These are phyloP conservation scores for Vachellia collinsii DNA, from an alignment of 306 rosid species.

Conservation along the genomic window DNA sequence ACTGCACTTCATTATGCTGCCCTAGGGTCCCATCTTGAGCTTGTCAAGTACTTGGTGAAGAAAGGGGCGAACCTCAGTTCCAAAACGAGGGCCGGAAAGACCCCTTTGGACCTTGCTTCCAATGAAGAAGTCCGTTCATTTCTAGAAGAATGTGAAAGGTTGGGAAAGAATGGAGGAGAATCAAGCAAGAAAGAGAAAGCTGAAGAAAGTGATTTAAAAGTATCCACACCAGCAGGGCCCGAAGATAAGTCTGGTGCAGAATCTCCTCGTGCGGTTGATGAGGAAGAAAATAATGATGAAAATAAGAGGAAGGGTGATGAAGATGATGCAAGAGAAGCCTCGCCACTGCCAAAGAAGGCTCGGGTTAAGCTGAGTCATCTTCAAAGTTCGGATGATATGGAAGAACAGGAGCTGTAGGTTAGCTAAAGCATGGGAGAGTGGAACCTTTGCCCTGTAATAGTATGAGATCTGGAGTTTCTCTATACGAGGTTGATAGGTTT, in stretches of 20 bases:
- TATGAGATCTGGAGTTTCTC: conserved; percentile 19
- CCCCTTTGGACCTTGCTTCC: conserved; percentile 73
- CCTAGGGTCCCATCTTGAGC: conserved; percentile 80
- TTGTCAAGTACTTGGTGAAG: conserved; percentile 79
- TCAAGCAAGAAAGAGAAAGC: conserved; percentile 43
- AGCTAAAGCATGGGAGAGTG: conserved; percentile 25
- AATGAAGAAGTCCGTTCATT: conserved; percentile 65
- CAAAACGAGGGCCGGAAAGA: conserved; percentile 81
- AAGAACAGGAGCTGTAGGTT: conserved; percentile 51
- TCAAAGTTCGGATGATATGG: conserved; percentile 62
- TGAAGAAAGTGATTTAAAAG: conserved; percentile 51
- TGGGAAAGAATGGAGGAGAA: conserved; percentile 48
- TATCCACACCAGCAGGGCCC: conserved; percentile 39
- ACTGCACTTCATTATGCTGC: conserved; percentile 78
- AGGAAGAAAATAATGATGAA: conserved; percentile 43
- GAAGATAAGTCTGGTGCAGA: conserved; percentile 47
- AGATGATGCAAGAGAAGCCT: conserved; percentile 47
- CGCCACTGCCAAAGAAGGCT: conserved; percentile 58
- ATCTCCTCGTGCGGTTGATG: conserved; percentile 36
- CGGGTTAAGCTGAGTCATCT: conserved; percentile 70
- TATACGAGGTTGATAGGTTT: conserved; percentile 20
- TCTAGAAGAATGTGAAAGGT: conserved; percentile 59
- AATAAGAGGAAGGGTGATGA: conserved; percentile 68
- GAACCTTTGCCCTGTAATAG: conserved; percentile 32
- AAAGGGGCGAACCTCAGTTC: conserved; percentile 71